Evolutionary conservation across 306 rosid genomes (phyloP), one percentile per base, ranked within the genome.

Genomic region (Prunus salicina): DNA sequence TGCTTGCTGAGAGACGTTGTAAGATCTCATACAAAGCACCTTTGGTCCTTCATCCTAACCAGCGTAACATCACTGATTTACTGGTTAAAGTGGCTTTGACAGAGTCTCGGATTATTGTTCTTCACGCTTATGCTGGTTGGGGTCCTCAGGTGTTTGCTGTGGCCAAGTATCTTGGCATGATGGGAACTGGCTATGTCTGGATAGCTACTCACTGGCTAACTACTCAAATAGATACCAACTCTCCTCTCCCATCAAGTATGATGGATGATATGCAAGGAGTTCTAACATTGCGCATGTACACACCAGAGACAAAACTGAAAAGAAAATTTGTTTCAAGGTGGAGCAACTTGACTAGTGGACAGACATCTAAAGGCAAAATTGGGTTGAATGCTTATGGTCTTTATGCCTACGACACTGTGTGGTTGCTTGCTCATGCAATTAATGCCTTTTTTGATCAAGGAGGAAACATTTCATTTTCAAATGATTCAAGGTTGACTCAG

Each of bases 141-240:
- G 96, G 93, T 2, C 75, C 78, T 16, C 67, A 71, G 79, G 85
- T 96, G 65, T 80, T 96, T 5, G 63, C 15, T 6, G 91, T 81
- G 75, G 99, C 99, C 25, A 83, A 82, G 69, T 41, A 68, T 81
- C 96, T 96, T 64, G 96, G 93, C 52, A 88, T 96, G 99, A 89
- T 90, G 90, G 90, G 73, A 79, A 56, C 89, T 64, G 98, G 99
- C 12, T 92, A 89, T 78, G 99, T 92, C 2, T 96, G 99, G 99
- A 92, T 96, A 73, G 88, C 97, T 38, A 84, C 97, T 67, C 71
- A 65, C 79, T 96, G 92, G 82, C 92, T 96, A 46, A 78, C 99
- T 51, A 82, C 88, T 63, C 3, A 82, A 30, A 69, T 92, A 41
- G 99, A 96, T 68, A 82, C 87, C 24, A 43, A 64, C 12, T 64